phyloP scores from a whole-genome alignment of 2,329 filamentous ascomycete genomes.

The Coniella vitis region DNA sequence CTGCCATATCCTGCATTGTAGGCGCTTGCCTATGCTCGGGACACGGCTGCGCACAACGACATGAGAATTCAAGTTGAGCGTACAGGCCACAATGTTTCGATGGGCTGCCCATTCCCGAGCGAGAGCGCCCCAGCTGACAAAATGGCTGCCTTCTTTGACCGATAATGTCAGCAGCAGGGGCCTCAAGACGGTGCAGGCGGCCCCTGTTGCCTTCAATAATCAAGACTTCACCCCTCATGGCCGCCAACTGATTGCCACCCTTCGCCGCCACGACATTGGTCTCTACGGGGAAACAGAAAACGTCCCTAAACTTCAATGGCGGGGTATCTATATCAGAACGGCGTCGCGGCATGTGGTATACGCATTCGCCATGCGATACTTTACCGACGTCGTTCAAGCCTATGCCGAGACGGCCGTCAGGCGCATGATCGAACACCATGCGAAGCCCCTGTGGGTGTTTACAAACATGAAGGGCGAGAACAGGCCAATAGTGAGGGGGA shows the following conservation, averaged over 20 bases:
- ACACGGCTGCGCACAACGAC: not conserved
- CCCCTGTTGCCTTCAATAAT: not conserved
- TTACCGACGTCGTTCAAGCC: not conserved
- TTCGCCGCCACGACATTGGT: slow-evolving; percentile 6
- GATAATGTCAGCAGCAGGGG: slow-evolving; percentile 1
- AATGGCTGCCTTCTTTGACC: not conserved
- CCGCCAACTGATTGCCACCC: not conserved
- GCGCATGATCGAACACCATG: slow-evolving; percentile 3
- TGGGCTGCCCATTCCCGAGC: not conserved
- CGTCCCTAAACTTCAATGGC: too few relatives aligned
- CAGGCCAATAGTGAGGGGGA: slow-evolving; percentile 3
- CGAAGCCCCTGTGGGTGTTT: slow-evolving; percentile 8
- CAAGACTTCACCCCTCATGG: not conserved
- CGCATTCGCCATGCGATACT: slow-evolving; percentile 1
- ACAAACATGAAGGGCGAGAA: not conserved
- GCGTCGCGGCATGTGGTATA: slow-evolving; percentile 1
- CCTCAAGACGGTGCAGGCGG: not conserved
- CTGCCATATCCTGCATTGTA: too few relatives aligned
- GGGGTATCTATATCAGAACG: not conserved
- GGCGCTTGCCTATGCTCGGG: too few relatives aligned
- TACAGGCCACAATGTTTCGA: slow-evolving; percentile 6
- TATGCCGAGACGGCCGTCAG: slow-evolving; percentile 4
- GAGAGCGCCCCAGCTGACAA: not conserved
- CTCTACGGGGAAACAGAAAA: not conserved
- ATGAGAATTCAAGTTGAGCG: not conserved